These are phyloP conservation scores for Starmera pachycereana DNA, from an alignment of 805 yeast species.

Conservation along the genomic window DNA sequence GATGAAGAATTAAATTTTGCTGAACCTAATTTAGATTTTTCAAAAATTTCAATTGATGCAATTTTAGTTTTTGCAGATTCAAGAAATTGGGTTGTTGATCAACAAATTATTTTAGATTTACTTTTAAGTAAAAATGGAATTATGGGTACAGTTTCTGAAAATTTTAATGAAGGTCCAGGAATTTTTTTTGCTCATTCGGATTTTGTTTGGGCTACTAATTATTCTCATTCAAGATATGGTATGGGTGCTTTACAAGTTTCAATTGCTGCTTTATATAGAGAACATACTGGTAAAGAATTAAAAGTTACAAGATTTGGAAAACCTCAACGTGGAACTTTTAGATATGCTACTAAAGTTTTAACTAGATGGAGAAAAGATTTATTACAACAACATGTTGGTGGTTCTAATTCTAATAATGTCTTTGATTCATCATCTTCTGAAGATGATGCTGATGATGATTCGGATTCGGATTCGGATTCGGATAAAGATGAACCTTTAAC, in stretches of 20 bases:
- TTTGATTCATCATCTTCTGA: constrained; percentile 12
- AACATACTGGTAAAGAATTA: constrained; percentile 74
- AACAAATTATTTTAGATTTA: constrained; percentile 78
- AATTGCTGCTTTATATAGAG: constrained; percentile 74
- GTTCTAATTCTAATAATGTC: too few species aligned
- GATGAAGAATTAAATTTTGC: constrained; percentile 56
- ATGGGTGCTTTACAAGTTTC: constrained; percentile 93
- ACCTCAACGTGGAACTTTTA: constrained; percentile 82
- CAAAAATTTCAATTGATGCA: constrained; percentile 61
- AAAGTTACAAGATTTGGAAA: constrained; percentile 81
- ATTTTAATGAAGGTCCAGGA: constrained; percentile 69
- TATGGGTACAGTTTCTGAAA: constrained; percentile 72
- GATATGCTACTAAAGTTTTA: constrained; percentile 71
- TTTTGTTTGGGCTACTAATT: constrained; percentile 89
- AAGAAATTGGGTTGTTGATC: constrained; percentile 89
- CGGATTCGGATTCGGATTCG: constrained; percentile 18
- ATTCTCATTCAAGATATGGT: constrained; percentile 73
- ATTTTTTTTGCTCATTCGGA: constrained; percentile 87
- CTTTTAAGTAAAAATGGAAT: constrained; percentile 67
- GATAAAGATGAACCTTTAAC: constrained; percentile 36
- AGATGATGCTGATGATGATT: constrained; percentile 18
- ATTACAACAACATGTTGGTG: constrained; percentile 64
- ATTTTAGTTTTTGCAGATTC: constrained; percentile 87
- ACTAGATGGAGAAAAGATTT: constrained; percentile 71
- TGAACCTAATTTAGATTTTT: constrained; percentile 44